Conservation (phyloP, 108 stramenopile genomes). For the Skeletonema marinoi region DNA sequence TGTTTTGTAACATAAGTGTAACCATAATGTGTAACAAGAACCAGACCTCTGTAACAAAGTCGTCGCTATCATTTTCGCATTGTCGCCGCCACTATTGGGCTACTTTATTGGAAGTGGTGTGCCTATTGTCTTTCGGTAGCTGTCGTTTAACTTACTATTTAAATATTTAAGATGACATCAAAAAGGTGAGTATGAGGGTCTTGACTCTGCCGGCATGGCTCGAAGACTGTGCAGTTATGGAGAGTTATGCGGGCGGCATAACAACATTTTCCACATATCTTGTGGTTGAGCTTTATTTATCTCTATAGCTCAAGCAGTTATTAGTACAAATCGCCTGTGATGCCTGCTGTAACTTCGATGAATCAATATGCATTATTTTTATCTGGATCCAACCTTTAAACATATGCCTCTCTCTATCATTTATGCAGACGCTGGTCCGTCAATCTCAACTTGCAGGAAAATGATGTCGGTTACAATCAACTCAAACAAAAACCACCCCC, state of each 20-base stretch:
- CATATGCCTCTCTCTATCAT: not conserved
- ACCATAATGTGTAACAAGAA: too few species aligned
- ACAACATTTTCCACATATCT: not conserved
- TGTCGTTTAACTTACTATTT: not conserved
- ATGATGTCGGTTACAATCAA: slow-evolving; percentile 44
- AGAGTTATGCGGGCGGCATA: not conserved
- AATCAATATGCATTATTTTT: not conserved
- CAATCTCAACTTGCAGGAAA: slow-evolving; percentile 53
- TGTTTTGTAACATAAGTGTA: too few species aligned
- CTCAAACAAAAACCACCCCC: slow-evolving; percentile 40
- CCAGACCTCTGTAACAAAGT: too few species aligned
- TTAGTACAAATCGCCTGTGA: too few species aligned
- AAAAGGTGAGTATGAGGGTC: not conserved
- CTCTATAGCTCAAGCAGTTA: not conserved
- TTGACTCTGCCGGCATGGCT: not conserved
- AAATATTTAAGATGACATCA: not conserved
- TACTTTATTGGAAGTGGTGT: not conserved
- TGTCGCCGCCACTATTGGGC: too few species aligned
- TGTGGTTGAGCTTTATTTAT: not conserved
- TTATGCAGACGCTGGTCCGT: slow-evolving; percentile 51
- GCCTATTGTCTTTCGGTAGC: not conserved
- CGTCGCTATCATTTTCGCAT: too few species aligned
- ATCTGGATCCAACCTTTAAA: not conserved
- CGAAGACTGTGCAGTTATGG: too few species aligned
- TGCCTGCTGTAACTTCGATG: too few species aligned